Percentiles rank a stretch among this genome's conserved stretches.
Evolutionary conservation across 1,139 yeast genomes (phyloP).

Genomic region (Magnusiomyces magnusii): DNA sequence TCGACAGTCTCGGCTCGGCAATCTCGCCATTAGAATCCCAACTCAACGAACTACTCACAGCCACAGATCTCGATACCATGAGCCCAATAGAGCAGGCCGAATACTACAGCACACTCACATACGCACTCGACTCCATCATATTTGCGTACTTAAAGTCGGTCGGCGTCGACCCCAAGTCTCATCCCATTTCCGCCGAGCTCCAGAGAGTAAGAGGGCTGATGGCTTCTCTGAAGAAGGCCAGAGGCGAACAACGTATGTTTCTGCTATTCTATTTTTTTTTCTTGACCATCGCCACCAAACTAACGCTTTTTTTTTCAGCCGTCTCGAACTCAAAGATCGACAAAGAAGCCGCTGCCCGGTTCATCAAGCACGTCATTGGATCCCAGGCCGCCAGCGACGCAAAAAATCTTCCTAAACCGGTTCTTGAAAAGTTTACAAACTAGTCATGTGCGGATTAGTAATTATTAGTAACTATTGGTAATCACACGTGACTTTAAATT

Average conservation of each 20-base stretch:
- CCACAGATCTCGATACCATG: slow-evolving; percentile 25
- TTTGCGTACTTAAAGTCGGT: slow-evolving; percentile 52
- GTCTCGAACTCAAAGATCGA: slow-evolving; percentile 20
- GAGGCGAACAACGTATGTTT: slow-evolving; percentile 6
- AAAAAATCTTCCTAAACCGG: background rate
- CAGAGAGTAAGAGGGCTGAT: slow-evolving; percentile 62
- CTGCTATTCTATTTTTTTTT: background rate
- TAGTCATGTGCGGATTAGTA: background rate
- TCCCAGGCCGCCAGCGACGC: background rate
- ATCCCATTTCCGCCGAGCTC: slow-evolving; percentile 64
- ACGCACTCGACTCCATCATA: slow-evolving; percentile 38
- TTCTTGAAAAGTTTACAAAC: background rate
- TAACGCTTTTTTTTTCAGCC: background rate
- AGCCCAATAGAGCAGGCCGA: slow-evolving; percentile 31
- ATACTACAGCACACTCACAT: slow-evolving; percentile 33
- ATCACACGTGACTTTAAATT: too few species aligned
- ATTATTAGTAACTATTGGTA: too few species aligned
- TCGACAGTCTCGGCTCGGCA: slow-evolving; percentile 25
- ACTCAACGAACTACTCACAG: slow-evolving; percentile 24
- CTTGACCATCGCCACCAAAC: background rate
- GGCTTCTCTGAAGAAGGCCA: slow-evolving; percentile 37
- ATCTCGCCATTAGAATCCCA: slow-evolving; percentile 26
- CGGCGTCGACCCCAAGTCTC: slow-evolving; percentile 52
- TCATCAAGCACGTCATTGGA: slow-evolving; percentile 42
- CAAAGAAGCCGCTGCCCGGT: slow-evolving; percentile 38